phyloP scores from a whole-genome alignment of 2,329 filamentous ascomycete genomes.

The Cladorrhinum sp. region DNA sequence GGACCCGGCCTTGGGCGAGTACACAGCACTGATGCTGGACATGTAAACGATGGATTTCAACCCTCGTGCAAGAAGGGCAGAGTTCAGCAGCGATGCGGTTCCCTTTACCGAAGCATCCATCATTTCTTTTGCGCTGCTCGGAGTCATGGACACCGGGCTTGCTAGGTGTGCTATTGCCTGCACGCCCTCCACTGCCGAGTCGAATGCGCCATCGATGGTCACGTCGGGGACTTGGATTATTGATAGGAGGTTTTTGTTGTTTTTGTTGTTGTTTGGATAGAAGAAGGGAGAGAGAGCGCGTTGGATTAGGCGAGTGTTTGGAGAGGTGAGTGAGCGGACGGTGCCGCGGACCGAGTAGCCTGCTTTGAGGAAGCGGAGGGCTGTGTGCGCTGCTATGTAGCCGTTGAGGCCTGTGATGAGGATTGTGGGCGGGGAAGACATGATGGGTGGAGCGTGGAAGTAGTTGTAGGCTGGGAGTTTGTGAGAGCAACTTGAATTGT shows the following conservation, averaged over 20 bases:
- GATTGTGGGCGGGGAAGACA: conserved; percentile 5
- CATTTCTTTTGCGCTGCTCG: conserved; percentile 13
- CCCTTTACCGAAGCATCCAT: conserved; percentile 22
- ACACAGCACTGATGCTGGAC: conserved; percentile 22
- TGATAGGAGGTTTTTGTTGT: conserved; percentile 15
- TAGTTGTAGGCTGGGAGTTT: neutral
- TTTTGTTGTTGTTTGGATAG: neutral
- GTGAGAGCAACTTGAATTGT: too few relatives aligned
- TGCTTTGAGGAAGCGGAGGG: conserved; percentile 18
- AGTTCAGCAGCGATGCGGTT: conserved; percentile 17
- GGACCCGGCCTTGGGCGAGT: conserved; percentile 9
- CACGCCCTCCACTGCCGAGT: conserved; percentile 16
- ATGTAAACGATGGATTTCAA: conserved; percentile 18
- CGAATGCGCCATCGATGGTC: conserved; percentile 15
- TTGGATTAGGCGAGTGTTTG: conserved; percentile 7
- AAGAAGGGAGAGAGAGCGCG: neutral
- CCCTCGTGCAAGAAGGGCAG: neutral
- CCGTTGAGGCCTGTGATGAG: conserved; percentile 25
- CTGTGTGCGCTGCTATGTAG: conserved; percentile 23
- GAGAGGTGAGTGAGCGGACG: conserved; percentile 9
- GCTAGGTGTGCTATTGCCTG: conserved; percentile 20
- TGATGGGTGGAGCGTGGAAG: neutral
- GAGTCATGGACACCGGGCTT: conserved; percentile 19
- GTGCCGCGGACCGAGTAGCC: conserved; percentile 22
- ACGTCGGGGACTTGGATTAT: conserved; percentile 20